These are phyloP conservation scores for Blastomyces emzantsi DNA, from an alignment of 2,329 filamentous ascomycete species.

Conservation along the genomic window DNA sequence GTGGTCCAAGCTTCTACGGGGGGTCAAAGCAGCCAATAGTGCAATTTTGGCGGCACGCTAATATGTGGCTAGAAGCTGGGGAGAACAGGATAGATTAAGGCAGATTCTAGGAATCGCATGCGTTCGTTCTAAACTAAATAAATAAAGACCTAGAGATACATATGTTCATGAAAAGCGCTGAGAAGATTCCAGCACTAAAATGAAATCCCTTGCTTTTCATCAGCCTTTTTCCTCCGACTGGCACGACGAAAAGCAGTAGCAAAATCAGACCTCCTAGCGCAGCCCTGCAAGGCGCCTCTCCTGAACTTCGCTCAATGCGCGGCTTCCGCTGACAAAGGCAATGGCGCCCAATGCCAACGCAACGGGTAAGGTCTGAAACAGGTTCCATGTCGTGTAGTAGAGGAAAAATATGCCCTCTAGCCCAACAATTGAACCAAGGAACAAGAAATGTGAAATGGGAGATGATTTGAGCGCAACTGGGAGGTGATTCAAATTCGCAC, in stretches of 20 bases:
- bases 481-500: constrained; percentile 73
- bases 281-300: constrained; percentile 68
- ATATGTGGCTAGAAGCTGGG: too few relatives aligned
- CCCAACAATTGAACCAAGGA: constrained; percentile 76
- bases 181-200: neutral
- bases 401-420: constrained; percentile 91
- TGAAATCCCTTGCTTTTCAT: neutral
- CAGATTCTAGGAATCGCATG: neutral
- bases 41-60: neutral
- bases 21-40: neutral
- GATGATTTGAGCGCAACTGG: constrained; percentile 64
- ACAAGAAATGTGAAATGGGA: constrained; percentile 71
- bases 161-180: constrained; percentile 2
- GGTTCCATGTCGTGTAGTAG: constrained; percentile 86
- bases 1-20: constrained; percentile 3
- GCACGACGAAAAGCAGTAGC: constrained; percentile 2
- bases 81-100: neutral
- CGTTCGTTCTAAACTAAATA: neutral
- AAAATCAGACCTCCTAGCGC: constrained; percentile 35
- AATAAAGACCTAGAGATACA: constrained; percentile 1
- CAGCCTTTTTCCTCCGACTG: neutral
- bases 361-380: constrained; percentile 79
- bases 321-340: constrained; percentile 76
- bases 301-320: constrained; percentile 89
- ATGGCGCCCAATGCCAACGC: constrained; percentile 58